These are phyloP conservation scores for Lasiodiplodia sp. DNA, from an alignment of 2,329 filamentous ascomycete genomes.

Conservation along the genomic window DNA sequence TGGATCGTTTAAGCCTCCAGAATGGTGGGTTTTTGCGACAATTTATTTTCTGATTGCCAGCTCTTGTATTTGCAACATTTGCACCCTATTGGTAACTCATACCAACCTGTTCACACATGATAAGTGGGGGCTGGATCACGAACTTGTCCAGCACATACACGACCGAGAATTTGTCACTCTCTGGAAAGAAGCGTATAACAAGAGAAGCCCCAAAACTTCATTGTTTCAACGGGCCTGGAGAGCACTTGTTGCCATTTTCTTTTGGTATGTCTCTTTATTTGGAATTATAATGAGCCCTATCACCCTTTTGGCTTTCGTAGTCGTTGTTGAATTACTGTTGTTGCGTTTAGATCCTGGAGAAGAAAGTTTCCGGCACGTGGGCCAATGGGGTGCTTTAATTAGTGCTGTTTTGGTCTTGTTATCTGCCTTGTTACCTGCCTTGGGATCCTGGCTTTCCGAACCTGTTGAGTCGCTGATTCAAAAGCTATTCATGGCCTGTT, in stretches of 20 bases:
- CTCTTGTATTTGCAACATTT: not conserved
- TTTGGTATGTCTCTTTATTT: not conserved
- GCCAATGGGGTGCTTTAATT: not conserved
- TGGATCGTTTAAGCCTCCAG: accelerated
- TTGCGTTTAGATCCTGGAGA: not conserved
- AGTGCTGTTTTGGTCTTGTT: not conserved
- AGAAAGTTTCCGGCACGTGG: not conserved
- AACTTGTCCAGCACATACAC: not conserved
- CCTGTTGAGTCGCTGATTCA: too few species aligned
- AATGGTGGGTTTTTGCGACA: not conserved
- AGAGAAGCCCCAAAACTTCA: not conserved
- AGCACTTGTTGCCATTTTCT: not conserved
- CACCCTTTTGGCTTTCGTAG: not conserved
- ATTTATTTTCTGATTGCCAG: not conserved
- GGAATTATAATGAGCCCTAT: not conserved
- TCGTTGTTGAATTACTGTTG: not conserved
- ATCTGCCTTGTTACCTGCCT: too few species aligned
- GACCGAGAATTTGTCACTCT: not conserved
- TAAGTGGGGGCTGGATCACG: not conserved
- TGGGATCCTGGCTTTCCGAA: too few species aligned
- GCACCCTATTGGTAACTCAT: not conserved
- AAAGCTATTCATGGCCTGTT: too few species aligned
- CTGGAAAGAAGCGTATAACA: not conserved
- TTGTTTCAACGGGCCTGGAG: not conserved
- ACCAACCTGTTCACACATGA: not conserved